These are phyloP conservation scores for Wakefieldia striispora DNA, from an alignment of 768 basidiomycete genomes.

Conservation along the genomic window DNA sequence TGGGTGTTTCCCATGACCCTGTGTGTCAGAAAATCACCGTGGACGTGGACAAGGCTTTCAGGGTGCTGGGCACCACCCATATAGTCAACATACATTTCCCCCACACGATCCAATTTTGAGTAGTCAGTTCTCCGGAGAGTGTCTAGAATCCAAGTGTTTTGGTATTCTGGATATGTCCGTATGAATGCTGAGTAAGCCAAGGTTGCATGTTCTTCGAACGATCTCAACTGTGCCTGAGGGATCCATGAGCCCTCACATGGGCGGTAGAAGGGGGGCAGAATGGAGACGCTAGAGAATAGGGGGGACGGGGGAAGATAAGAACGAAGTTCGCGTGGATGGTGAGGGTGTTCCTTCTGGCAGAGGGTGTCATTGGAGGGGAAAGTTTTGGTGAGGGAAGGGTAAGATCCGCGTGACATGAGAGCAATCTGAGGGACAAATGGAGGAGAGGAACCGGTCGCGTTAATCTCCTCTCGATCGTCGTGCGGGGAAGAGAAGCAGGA, in stretches of 20 bases:
- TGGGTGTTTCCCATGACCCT: conserved; percentile 81
- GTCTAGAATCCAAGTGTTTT: conserved; percentile 68
- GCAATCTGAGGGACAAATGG: conserved; percentile 33
- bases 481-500: conserved; percentile 17
- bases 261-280: background rate
- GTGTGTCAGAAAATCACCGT: conserved; percentile 63
- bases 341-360: conserved; percentile 29
- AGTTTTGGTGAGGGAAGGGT: conserved; percentile 34
- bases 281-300: background rate
- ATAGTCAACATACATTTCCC: conserved; percentile 81
- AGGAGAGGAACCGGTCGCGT: conserved; percentile 7
- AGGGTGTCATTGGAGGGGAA: conserved; percentile 41
- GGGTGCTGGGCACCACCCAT: conserved; percentile 85
- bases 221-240: conserved; percentile 21
- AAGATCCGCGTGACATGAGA: conserved; percentile 39
- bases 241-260: conserved; percentile 25
- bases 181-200: conserved; percentile 51
- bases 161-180: conserved; percentile 50
- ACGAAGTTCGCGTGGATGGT: conserved; percentile 6
- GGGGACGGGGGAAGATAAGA: conserved; percentile 2
- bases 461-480: conserved; percentile 4
- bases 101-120: conserved; percentile 51
- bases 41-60: conserved; percentile 68
- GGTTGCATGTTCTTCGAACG: conserved; percentile 35
- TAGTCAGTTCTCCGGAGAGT: conserved; percentile 64